Evolutionary conservation across 495 filamentous ascomycete species (phyloP).

Genomic region (Jackrogersella multiformis): DNA sequence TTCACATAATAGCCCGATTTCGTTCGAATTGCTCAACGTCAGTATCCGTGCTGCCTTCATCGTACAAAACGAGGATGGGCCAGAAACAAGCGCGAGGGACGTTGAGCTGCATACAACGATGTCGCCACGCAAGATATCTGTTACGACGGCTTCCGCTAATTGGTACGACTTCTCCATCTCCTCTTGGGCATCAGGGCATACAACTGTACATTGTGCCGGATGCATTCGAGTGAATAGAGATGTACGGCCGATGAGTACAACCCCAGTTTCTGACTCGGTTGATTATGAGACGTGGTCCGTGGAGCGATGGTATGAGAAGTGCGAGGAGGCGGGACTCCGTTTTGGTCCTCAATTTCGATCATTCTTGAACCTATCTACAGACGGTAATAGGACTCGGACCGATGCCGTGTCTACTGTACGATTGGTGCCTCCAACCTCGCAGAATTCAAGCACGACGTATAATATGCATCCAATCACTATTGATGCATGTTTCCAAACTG

Average conservation of each 20-base stretch:
- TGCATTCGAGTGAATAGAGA: conserved; percentile 2
- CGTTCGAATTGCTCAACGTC: conserved; percentile 19
- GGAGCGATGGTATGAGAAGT: conserved; percentile 24
- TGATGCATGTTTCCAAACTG: conserved; percentile 44
- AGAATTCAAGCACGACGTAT: conserved; percentile 25
- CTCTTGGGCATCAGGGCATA: conserved; percentile 29
- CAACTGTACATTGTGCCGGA: conserved; percentile 36
- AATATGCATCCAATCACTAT: conserved; percentile 45
- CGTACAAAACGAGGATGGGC: conserved; percentile 4
- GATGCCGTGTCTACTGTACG: conserved; percentile 9
- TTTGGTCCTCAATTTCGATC: conserved; percentile 29
- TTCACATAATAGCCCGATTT: neutral
- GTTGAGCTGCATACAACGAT: conserved; percentile 35
- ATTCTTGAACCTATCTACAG: conserved; percentile 8
- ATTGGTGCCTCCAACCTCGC: neutral
- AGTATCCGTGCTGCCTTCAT: conserved; percentile 16
- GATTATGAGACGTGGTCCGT: conserved; percentile 6
- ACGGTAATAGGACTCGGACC: neutral
- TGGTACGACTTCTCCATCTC: conserved; percentile 44
- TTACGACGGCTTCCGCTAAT: conserved; percentile 11
- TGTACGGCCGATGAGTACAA: neutral
- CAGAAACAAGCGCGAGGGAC: neutral
- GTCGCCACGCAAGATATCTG: conserved; percentile 28
- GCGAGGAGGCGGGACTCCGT: conserved; percentile 10
- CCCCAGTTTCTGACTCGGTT: conserved; percentile 12